Evolutionary conservation across 805 yeast species (phyloP).

Genomic region (Torulaspora quercuum): DNA sequence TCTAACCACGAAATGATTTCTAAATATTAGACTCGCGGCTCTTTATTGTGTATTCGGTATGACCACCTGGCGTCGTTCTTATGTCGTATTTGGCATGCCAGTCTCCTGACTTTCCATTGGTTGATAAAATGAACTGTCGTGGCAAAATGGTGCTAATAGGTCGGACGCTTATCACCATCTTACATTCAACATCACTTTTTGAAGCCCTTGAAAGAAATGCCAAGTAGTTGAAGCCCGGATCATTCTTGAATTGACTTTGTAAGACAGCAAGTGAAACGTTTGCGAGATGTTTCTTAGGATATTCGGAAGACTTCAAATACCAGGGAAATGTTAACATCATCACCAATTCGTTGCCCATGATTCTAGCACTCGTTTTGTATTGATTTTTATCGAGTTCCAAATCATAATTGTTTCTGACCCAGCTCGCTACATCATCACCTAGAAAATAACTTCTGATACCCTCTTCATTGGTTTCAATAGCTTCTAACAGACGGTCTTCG

Average conservation of each 20-base stretch:
- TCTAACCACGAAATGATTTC: too few species aligned
- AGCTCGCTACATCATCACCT: slow-evolving; percentile 16
- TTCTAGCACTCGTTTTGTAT: slow-evolving; percentile 12
- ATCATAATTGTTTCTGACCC: slow-evolving; percentile 19
- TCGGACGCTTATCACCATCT: slow-evolving; percentile 23
- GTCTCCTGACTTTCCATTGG: slow-evolving; percentile 22
- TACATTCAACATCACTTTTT: slow-evolving; percentile 14
- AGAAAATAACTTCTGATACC: slow-evolving; percentile 24
- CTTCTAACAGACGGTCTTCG: slow-evolving; percentile 23
- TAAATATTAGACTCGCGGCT: background rate
- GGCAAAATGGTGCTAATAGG: slow-evolving; percentile 15
- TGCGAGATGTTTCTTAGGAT: slow-evolving; percentile 17
- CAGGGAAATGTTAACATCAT: slow-evolving; percentile 21
- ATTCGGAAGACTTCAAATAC: slow-evolving; percentile 12
- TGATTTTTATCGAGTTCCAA: slow-evolving; percentile 14
- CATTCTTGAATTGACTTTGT: slow-evolving; percentile 7
- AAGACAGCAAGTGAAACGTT: slow-evolving; percentile 20
- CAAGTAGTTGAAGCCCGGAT: slow-evolving; percentile 6
- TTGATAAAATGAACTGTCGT: slow-evolving; percentile 22
- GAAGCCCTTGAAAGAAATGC: slow-evolving; percentile 8
- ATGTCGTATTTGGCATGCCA: slow-evolving; percentile 19
- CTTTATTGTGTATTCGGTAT: slow-evolving; percentile 26
- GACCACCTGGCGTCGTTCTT: slow-evolving; percentile 18
- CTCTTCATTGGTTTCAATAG: slow-evolving; percentile 24
- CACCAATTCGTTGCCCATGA: slow-evolving; percentile 14